Percentiles rank a stretch among this genome's conserved stretches.
Conservation (phyloP, 208 protist species). For the Crithidia bombi region DNA sequence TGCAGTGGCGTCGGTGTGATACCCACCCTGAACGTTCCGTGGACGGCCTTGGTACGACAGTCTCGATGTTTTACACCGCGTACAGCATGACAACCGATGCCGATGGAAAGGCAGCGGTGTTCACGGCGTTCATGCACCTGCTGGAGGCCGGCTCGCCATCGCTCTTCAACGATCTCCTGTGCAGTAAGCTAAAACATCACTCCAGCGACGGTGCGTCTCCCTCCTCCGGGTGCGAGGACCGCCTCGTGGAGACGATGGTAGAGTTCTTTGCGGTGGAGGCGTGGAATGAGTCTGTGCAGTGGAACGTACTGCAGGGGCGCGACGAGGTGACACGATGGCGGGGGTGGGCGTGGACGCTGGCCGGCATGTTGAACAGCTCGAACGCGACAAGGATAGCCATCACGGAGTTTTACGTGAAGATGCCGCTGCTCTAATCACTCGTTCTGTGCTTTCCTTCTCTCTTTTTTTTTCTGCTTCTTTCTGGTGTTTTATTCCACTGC, state of each 20-base stretch:
- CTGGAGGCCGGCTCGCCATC: not conserved
- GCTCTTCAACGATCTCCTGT: not conserved
- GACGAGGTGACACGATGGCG: constrained; percentile 33
- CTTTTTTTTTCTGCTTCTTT: constrained; percentile 26
- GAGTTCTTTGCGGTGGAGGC: constrained; percentile 83
- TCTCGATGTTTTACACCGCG: constrained; percentile 7
- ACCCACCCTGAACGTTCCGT: too few species aligned
- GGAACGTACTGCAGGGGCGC: constrained; percentile 34
- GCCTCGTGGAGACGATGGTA: constrained; percentile 30
- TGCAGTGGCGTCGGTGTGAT: not conserved
- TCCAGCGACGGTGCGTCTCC: not conserved
- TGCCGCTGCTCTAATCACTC: constrained; percentile 45
- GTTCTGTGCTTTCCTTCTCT: constrained; percentile 11
- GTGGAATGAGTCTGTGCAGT: constrained; percentile 68
- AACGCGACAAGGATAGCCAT: constrained; percentile 37
- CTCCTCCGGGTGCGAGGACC: not conserved
- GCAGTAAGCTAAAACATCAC: not conserved
- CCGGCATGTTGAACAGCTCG: constrained; percentile 18
- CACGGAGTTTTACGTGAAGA: constrained; percentile 33
- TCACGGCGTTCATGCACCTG: not conserved
- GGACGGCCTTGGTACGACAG: not conserved
- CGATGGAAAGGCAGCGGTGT: not conserved
- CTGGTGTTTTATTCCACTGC: constrained; percentile 18
- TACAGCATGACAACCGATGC: constrained; percentile 7
- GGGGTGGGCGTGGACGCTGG: constrained; percentile 21